A percentile compares a stretch with the other conserved stretches of the same genome.
phyloP scores from a whole-genome alignment of 805 yeast genomes.

The Zygotorulaspora danielsina region DNA sequence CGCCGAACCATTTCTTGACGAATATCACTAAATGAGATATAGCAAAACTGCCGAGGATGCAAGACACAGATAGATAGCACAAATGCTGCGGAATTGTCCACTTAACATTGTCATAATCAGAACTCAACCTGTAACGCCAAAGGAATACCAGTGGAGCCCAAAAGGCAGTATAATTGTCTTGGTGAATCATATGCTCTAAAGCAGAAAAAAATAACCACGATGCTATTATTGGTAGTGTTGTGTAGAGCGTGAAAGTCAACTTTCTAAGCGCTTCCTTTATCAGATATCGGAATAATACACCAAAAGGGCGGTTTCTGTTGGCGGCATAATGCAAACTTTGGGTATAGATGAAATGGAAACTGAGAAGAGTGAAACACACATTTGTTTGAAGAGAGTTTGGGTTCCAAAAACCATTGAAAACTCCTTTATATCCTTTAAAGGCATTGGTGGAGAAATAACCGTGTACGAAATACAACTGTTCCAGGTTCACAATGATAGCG shows the following conservation, averaged over 20 bases:
- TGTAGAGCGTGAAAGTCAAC: conserved; percentile 10
- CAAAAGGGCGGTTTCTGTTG: conserved; percentile 12
- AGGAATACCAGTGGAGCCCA: conserved; percentile 16
- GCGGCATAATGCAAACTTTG: conserved; percentile 4
- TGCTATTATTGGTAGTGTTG: conserved; percentile 15
- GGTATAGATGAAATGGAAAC: conserved; percentile 1
- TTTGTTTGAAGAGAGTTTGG: not conserved
- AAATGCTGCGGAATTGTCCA: conserved; percentile 25
- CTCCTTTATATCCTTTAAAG: conserved; percentile 5
- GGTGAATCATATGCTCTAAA: conserved; percentile 19
- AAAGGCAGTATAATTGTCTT: conserved; percentile 17
- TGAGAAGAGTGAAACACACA: not conserved
- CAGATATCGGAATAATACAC: conserved; percentile 7
- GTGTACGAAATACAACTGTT: conserved; percentile 8
- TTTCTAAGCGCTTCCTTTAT: conserved; percentile 7
- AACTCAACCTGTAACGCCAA: conserved; percentile 15
- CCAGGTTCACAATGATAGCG: conserved; percentile 10
- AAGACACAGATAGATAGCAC: conserved; percentile 11
- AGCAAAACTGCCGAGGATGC: conserved; percentile 9
- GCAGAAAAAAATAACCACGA: conserved; percentile 15
- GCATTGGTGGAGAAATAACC: conserved; percentile 9
- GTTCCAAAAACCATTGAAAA: conserved; percentile 2
- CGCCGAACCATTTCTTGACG: conserved; percentile 24
- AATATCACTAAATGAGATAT: conserved; percentile 3
- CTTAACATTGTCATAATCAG: conserved; percentile 11